Evolutionary conservation across 2,329 filamentous ascomycete species (phyloP), one percentile per base, ranked within the genome.

Genomic region (Pestalotiopsis sp.): DNA sequence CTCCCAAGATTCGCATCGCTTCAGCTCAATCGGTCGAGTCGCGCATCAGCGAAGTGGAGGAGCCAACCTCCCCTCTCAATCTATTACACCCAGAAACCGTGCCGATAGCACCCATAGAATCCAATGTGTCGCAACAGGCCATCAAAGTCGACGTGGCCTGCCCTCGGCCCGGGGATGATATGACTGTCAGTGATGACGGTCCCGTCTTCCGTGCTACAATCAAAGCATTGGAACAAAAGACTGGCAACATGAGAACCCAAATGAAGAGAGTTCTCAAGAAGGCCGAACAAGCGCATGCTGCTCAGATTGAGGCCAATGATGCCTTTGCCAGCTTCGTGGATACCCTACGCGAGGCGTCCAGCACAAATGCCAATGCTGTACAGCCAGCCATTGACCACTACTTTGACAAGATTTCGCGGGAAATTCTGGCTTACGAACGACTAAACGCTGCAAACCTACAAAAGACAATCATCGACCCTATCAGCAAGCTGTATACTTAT

Each of bases 181-280:
- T 94, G 81, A 90, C 92, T 70, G 89, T 92, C 25, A 91, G 92
- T 25, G 96, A 98, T 74, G 96, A 99, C 81, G 96, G 96, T 0
- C 96, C 97, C 0, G 86, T 99, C 1, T 99, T 99, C 82, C 90
- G 97, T 71, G 97, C 96, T 20, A 98, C 96, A 0, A 97, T 99
- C 86, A 98, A 98, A 79, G 92, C 95, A 0, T 83, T 98, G 36
- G 96, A 99, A 80, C 95, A 97, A 77, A 98, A 97, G 84, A 99
- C 95, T 0, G 94, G 94, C 58, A 97, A 93, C 74, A 96, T 99
- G 93, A 91, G 95, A 69, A 86, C 89, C 25, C 93, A 95, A 74
- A 98, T 98, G 90, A 99, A 99, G 81, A 97, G 96, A 77, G 93
- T 99, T 7, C 84, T 99, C 73, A 97, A 96, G 78, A 94, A 92